Evolutionary conservation across 2,329 filamentous ascomycete species (phyloP).

Genomic region (Aspergillus versicolor): DNA sequence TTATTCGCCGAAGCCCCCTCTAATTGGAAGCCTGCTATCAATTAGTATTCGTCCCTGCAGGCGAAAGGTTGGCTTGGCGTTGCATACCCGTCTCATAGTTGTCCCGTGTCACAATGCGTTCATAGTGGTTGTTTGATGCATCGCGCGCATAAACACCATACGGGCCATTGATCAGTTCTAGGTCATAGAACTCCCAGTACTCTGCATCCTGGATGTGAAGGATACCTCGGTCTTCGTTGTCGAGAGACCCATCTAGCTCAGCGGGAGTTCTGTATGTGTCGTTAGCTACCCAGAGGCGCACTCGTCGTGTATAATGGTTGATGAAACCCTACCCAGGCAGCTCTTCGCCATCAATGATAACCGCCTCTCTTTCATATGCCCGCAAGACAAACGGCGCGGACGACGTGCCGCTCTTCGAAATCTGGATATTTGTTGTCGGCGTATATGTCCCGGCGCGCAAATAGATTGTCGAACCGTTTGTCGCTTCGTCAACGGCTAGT

Average conservation of each 20-base stretch:
- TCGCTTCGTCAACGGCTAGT: conserved; percentile 14
- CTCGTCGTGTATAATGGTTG: too few species aligned
- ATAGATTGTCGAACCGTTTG: conserved; percentile 15
- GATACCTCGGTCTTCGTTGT: conserved; percentile 16
- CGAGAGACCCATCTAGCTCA: conserved; percentile 8
- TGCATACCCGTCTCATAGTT: conserved; percentile 18
- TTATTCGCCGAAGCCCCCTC: conserved; percentile 17
- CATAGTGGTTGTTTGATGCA: conserved; percentile 20
- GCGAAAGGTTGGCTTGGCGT: too few species aligned
- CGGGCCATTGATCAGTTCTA: conserved; percentile 17
- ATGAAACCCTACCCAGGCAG: conserved; percentile 11
- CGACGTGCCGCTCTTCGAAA: conserved; percentile 15
- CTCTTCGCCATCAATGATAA: conserved; percentile 18
- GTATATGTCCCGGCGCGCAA: conserved; percentile 16
- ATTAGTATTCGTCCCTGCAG: not conserved
- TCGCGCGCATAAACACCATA: conserved; percentile 20
- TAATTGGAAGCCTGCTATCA: conserved; percentile 14
- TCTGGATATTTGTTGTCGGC: conserved; percentile 18
- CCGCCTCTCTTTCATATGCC: conserved; percentile 14
- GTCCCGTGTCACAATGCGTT: conserved; percentile 15
- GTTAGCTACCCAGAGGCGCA: too few species aligned
- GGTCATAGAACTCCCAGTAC: conserved; percentile 20
- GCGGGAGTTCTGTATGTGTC: conserved; percentile 13
- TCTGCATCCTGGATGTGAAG: conserved; percentile 18
- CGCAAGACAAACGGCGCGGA: conserved; percentile 12